Evolutionary conservation across 2,329 filamentous ascomycete genomes (phyloP), one percentile per base, ranked within the genome.

Genomic region (Stagonosporopsis chrysanthemi): DNA sequence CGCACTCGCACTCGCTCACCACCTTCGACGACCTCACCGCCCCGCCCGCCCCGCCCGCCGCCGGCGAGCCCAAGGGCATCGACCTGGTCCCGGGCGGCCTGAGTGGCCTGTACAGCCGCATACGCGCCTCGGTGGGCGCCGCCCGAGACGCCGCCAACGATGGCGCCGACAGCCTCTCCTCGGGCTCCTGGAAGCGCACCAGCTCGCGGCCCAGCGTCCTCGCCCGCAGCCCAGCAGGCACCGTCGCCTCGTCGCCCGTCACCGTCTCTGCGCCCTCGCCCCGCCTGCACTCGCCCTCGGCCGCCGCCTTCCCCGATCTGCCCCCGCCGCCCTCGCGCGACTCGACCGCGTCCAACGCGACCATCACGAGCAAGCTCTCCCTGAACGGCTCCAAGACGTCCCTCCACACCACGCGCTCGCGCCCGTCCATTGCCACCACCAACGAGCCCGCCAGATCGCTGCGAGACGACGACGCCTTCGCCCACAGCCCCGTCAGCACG

Each of bases 1-100:
- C 90, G 70, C 90, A 91, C 73, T 90, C 90, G 31, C 90, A 90
- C 61, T 86, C 88, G 31, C 82, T 98, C 44, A 98, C 94, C 2
- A 96, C 92, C 8, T 98, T 98, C 78, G 96, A 96, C 77, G 93
- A 97, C 71, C 93, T 96, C 69, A 90, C 90, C 0, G 84, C 89
- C 1, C 88, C 88, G 5, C 88, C 90, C 0, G 80, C 82, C 2
- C 81, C 84, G 1, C 79, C 85, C 1, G 80, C 83, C 1, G 78
- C 81, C 14, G 77, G 82, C 23, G 92, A 96, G 67, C 86, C 82
- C 56, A 92, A 91, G 73, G 85, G 85, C 8, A 81, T 91, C 35
- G 92, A 96, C 56, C 77, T 90, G 38, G 86, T 95, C 22, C 91
- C 95, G 61, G 90, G 94, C 75, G 92, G 94, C 4, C 81, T 98